Base-by-base conservation (phyloP, 345 rosid species). In the Euphorbia lathyris region DNA sequence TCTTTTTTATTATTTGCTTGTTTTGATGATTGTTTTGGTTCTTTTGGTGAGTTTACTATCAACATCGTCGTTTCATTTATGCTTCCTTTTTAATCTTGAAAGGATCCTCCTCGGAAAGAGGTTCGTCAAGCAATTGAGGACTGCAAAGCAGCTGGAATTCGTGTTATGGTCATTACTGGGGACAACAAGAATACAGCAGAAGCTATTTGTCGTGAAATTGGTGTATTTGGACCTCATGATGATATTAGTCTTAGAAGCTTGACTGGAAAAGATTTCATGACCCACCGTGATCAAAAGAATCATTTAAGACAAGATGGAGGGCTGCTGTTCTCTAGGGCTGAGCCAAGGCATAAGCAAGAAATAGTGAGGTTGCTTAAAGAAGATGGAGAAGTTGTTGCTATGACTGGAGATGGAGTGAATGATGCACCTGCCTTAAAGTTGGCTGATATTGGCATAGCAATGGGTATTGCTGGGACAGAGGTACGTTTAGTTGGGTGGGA, bases 351-450 rank as follows among this genome's bases (percentile, higher is more conserved):
- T 79, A 95, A 95, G 74, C 99, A 95, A 79, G 99, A 95, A 76
- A 95, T 95, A 75, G 99, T 95, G 42, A 88, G 97, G 82, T 69
- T 92, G 83, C 99, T 95, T 60, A 90, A 95, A 83, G 97, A 85
- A 78, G 97, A 90, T 63, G 97, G 96, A n/a, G 99, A 95, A 81
- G 99, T 95, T 22, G 99, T 95, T 69, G 97, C 99, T 34, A 95
- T 95, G 99, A 95, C 99, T 23, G 97, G 97, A 67, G 99, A 95
- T 79, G 99, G 97, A 77, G 97, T 91, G 66, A 95, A 95, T 69
- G 99, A 95, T 81, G 97, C 97, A 23, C 97, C 99, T 70, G 99
- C 99, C 58, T 79, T 95, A 63, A 95, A 95, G 81, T 79, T 95
- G 82, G 99, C 99, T 68, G 98, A 95, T 70, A 95, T 95, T 65